Evolutionary conservation across 805 yeast species (phyloP), one percentile per base, ranked within the genome.

Genomic region (Ogataea ganodermae): DNA sequence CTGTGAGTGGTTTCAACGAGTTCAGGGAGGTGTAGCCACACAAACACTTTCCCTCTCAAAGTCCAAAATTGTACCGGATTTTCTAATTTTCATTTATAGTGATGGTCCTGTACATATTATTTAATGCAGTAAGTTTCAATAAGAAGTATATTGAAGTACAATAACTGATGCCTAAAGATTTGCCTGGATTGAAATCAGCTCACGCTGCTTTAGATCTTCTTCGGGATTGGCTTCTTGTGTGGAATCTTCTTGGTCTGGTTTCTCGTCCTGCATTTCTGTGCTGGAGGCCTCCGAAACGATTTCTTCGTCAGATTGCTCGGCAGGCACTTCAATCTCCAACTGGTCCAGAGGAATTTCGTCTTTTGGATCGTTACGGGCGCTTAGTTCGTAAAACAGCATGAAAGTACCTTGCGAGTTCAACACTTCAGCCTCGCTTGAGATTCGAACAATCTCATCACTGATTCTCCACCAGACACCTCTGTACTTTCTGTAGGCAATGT

Each of bases 401-500:
- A 90, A 92, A 0, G 92, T 90, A 22, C 97, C 97, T 46, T 88
- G 94, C 3, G 90, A 81, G 12, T 74, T 73, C 47, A 89, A 69
- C 1, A 90, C 97, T 61, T 91, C 96, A 2, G 78, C 77, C 62
- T 89, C 96, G 10, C 82, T 78, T 3, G 89, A 89, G 26, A 87
- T 76, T 50, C 89, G 81, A 2, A 91, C 96, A 2, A 83, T 81
- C 61, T 90, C 96, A 66, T 94, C 99, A 57, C 94, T 85, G 16
- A 91, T 84, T 63, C 96, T 79, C 96, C 97, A 91, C 99, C 99
- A 92, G 9, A 81, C 75, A 2, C 91, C 94, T 55, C 96, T 78
- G 48, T 71, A 77, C 59, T 81, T 84, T 60, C 97, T 80, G 69
- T 79, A 92, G 35, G 95, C 89, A 51, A 92, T 87, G 63, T 92